Base-by-base conservation (phyloP, 2,329 filamentous ascomycete species). In the Bipolaris victoriae region DNA sequence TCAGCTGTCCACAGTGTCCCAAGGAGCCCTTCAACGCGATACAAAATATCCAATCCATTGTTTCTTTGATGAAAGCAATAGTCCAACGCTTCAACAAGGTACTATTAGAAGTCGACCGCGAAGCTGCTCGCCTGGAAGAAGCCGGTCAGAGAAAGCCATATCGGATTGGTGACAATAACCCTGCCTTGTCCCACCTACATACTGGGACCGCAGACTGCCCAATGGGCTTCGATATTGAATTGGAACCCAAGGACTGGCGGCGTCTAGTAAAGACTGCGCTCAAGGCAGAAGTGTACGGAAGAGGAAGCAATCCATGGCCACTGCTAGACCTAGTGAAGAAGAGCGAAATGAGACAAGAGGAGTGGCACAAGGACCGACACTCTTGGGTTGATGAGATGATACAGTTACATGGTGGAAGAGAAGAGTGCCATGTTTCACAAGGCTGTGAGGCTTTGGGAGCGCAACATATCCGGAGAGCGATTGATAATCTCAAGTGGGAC, bases 21-120 rank as follows among this genome's bases (percentile, higher is more conserved):
- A 69, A 63, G 7, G 66, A 75, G n/a, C 70, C 71, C 51, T 77
- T 79, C 57, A 75, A 73, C 13, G 78, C 77, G 0, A 73, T 80
- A 4, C 80, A 82, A 54, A 83, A 83, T 60, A 70, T 76, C 0
- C 75, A 79, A 35, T 69, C 79, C 5, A 63, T 82, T 9, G 69
- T 72, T 7, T 74, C 78, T 1, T 68, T 83, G 3, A 68, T 82
- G 15, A 73, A 77, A 55, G 74, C 74, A 20, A 67, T 82, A 22
- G 71, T 75, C 1, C 76, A 80, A 44, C 74, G 77, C 40, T 81
- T 79, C 64, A 64, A 71, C 45, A 77, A 76, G 54, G 63, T 80
- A 0, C 70, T 83, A 1, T 48, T 62, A 1, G 66, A 71, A 20
- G 78, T 83, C 51, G 75, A 79, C 33, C 55, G 56, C 9, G 80